Conservation (phyloP, 2,329 filamentous ascomycete genomes). For the Pseudogymnoascus sp. region DNA sequence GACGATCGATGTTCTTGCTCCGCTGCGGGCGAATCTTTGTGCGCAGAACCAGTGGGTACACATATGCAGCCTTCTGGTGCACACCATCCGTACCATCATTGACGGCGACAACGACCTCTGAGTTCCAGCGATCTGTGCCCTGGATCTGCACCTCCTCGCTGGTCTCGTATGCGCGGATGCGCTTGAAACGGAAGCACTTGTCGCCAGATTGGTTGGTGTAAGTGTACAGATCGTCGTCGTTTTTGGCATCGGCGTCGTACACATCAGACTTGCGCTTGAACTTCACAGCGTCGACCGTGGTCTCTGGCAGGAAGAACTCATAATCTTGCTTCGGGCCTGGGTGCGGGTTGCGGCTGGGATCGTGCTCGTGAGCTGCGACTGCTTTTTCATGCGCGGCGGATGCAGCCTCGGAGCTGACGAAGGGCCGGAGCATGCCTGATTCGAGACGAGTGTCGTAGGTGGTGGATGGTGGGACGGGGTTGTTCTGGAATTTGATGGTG, state of each 20-base stretch:
- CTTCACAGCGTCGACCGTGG: slow-evolving; percentile 37
- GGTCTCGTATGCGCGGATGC: slow-evolving; percentile 57
- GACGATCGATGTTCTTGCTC: slow-evolving; percentile 52
- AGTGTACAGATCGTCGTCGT: slow-evolving; percentile 48
- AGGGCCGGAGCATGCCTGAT: slow-evolving; percentile 52
- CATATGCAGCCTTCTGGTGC: slow-evolving; percentile 52
- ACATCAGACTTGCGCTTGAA: slow-evolving; percentile 56
- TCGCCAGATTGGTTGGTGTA: slow-evolving; percentile 36
- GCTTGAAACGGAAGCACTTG: slow-evolving; percentile 51
- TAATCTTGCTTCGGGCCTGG: slow-evolving; percentile 55
- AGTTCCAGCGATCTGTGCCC: slow-evolving; percentile 52
- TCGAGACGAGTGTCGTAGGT: slow-evolving; percentile 54
- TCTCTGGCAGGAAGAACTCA: slow-evolving; percentile 55
- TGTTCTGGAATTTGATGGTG: slow-evolving; percentile 59
- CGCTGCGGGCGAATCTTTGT: slow-evolving; percentile 54
- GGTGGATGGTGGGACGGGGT: slow-evolving; percentile 46
- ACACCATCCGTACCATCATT: slow-evolving; percentile 44
- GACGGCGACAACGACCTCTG: slow-evolving; percentile 54
- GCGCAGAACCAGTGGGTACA: slow-evolving; percentile 60
- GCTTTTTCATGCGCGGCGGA: slow-evolving; percentile 40
- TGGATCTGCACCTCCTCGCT: slow-evolving; percentile 42
- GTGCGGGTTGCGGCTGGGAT: slow-evolving; percentile 47
- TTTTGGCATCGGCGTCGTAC: slow-evolving; percentile 42
- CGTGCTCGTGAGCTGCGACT: slow-evolving; percentile 47
- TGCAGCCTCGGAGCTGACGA: slow-evolving; percentile 47